phyloP scores from a whole-genome alignment of 805 yeast species.

The Saccharomycopsis sp. region DNA sequence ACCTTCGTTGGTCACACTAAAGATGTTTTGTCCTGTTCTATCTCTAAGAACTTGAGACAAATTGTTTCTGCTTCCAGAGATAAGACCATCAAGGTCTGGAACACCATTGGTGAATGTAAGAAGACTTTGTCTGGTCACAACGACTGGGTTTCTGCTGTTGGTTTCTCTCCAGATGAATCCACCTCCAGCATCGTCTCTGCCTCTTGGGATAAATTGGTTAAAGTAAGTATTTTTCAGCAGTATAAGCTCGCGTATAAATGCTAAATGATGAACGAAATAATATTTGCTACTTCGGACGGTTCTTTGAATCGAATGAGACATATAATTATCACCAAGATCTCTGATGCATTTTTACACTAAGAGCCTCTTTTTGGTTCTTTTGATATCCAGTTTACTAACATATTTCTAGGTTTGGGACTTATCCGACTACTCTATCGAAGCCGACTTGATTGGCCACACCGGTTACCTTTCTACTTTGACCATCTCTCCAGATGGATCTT shows the following conservation, averaged over 20 bases:
- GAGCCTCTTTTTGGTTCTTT: neutral
- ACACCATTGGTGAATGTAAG: constrained; percentile 95
- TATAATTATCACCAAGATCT: constrained; percentile 94
- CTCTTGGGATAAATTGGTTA: constrained; percentile 97
- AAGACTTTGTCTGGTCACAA: constrained; percentile 90
- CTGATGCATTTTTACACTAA: constrained; percentile 48
- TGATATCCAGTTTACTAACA: constrained; percentile 13
- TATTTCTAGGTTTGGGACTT: constrained; percentile 84
- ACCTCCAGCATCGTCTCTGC: constrained; percentile 84
- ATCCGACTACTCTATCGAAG: constrained; percentile 72
- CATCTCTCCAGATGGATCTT: constrained; percentile 99
- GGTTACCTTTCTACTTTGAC: constrained; percentile 97
- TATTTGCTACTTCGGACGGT: constrained; percentile 99
- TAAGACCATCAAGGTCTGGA: constrained; percentile 99
- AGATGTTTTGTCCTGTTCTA: constrained; percentile 95
- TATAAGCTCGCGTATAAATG: constrained; percentile 7
- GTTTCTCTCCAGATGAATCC: constrained; percentile 84
- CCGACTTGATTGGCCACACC: constrained; percentile 99
- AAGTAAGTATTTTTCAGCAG: constrained; percentile 64
- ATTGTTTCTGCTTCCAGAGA: constrained; percentile 97
- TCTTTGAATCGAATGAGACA: constrained; percentile 84
- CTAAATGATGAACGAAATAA: constrained; percentile 63
- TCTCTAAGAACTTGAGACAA: constrained; percentile 94
- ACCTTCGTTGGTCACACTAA: constrained; percentile 98
- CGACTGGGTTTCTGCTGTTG: constrained; percentile 99